Percentiles rank a stretch among this genome's conserved stretches.
Evolutionary conservation across 2,329 filamentous ascomycete genomes (phyloP).

Genomic region (Alternaria incomplexa): DNA sequence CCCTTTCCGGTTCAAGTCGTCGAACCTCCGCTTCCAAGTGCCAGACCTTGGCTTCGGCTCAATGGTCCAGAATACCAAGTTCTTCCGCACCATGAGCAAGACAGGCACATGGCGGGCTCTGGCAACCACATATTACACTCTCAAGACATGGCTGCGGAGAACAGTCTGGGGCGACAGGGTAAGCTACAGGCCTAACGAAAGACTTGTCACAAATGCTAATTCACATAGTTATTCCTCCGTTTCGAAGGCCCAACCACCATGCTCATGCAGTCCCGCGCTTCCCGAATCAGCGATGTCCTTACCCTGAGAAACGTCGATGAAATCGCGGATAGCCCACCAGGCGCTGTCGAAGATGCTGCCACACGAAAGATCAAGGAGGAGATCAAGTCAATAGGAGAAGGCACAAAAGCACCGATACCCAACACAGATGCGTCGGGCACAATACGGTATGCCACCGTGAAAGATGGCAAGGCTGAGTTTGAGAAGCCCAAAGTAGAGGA

Average conservation of each 20-base stretch:
- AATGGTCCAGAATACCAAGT: slow-evolving; percentile 72
- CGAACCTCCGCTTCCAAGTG: slow-evolving; percentile 75
- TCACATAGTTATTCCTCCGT: slow-evolving; percentile 74
- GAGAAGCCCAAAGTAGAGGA: slow-evolving; percentile 18
- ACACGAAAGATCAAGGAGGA: slow-evolving; percentile 44
- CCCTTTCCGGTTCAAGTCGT: slow-evolving; percentile 87
- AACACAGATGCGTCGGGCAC: slow-evolving; percentile 21
- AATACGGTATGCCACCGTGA: slow-evolving; percentile 34
- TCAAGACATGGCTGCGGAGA: slow-evolving; percentile 78
- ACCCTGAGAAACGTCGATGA: slow-evolving; percentile 84
- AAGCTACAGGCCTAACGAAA: slow-evolving; percentile 30
- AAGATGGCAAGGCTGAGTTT: slow-evolving; percentile 36
- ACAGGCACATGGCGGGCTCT: slow-evolving; percentile 75
- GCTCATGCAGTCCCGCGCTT: slow-evolving; percentile 85
- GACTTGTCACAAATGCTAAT: slow-evolving; percentile 15
- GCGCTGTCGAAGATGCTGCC: slow-evolving; percentile 66
- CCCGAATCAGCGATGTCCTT: slow-evolving; percentile 78
- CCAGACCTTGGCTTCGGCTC: slow-evolving; percentile 69
- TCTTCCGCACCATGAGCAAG: slow-evolving; percentile 73
- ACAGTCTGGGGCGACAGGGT: slow-evolving; percentile 91
- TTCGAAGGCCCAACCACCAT: slow-evolving; percentile 88
- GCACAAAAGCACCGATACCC: slow-evolving; percentile 24
- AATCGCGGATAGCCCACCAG: slow-evolving; percentile 81
- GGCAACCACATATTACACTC: slow-evolving; percentile 66
- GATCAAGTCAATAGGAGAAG: slow-evolving; percentile 39